phyloP scores from a whole-genome alignment of 441 rosid genomes.

The Brassica balearica region DNA sequence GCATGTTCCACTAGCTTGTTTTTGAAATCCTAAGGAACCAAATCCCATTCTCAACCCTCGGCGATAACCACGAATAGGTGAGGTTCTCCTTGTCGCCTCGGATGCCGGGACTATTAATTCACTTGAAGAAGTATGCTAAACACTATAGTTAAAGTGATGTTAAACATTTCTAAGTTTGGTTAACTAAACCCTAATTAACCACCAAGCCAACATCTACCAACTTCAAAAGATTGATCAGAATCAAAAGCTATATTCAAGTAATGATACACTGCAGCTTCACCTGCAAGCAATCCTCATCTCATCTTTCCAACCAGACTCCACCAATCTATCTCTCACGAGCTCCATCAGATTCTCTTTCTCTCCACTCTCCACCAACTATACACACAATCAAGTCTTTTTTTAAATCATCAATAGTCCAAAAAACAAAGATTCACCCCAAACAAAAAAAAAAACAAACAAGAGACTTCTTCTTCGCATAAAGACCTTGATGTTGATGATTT shows the following conservation, averaged over 20 bases:
- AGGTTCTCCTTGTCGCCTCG: no score
- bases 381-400: not conserved
- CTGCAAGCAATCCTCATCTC: slow-evolving; percentile 88
- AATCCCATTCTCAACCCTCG: not conserved
- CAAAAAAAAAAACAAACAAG: no score
- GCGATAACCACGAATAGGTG: no score
- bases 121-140: no score
- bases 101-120: no score
- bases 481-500: slow-evolving; percentile 81
- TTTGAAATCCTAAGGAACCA: not conserved
- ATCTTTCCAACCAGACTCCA: slow-evolving; percentile 97
- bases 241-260: not conserved
- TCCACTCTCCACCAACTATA: slow-evolving; percentile 80
- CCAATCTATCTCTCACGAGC: slow-evolving; percentile 80
- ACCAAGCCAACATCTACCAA: not conserved
- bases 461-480: no score
- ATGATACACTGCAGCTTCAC: not conserved
- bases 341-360: slow-evolving; percentile 90
- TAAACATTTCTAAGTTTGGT: no score
- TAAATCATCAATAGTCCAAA: not conserved
- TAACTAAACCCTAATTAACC: not conserved
- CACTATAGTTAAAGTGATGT: no score
- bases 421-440: no score
- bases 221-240: not conserved
- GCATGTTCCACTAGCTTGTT: not conserved